Base-by-base conservation (phyloP, 2,329 filamentous ascomycete genomes). In the Zymoseptoria tritici region DNA sequence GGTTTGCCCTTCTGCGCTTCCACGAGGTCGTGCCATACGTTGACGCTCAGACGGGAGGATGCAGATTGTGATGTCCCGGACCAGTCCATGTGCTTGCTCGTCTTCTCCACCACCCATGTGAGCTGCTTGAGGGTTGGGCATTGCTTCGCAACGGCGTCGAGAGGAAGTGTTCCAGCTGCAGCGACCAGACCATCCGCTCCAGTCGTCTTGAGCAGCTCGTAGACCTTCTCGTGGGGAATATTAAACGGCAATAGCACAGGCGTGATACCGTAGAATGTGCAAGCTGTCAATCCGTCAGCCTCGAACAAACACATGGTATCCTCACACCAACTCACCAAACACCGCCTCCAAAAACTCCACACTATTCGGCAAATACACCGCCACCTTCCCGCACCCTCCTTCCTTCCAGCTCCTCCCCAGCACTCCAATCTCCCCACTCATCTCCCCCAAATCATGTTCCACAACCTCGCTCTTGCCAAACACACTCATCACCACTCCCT, bases 61-160 rank as follows among this genome's bases (percentile, higher is more conserved):
- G 87, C 86, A 56, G 89, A 88, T 70, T 88, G 83, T 9, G 92
- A 91, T 2, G 92, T 84, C 71, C 93, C 90, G 67, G 90, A 92
- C 92, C 93, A 99, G 75, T 96, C 92, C 82, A 99, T 88, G 72
- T 97, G 93, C 67, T 85, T 85, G 77, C 87, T 97, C 50, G 91
- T 91, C 70, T 91, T 84, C 68, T 97, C 93, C 4, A 95, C 91
- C 11, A 97, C 92, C 90, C 92, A 97, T 67, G 97, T 83, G 31
- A 96, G 81, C 66, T 91, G 85, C 62, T 86, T 86, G 52, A 99
- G 81, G 46, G 83, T 81, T 4, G 86, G 81, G 68, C 89, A 91
- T 57, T 80, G 81, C 68, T 86, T 84, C 56, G 85, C 82, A 11
- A 96, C 82, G 46, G 82, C 78, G 63, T 91, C 86, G 51, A 96